Conservation (phyloP, 1,139 yeast genomes). For the Magnusiomyces tetraspermus region DNA sequence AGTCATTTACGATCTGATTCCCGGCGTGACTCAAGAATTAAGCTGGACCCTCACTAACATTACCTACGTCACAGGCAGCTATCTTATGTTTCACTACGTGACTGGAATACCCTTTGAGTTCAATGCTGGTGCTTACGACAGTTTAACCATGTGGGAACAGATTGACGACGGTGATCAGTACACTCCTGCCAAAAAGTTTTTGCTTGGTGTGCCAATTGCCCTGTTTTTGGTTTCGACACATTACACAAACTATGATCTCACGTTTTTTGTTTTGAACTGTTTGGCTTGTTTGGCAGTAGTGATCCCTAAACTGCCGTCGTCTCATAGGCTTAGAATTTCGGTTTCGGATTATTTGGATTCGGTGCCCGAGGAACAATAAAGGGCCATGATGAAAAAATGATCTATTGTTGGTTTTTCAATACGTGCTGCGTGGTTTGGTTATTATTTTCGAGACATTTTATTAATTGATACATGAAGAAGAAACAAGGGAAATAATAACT, state of each 20-base stretch:
- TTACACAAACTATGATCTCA: slow-evolving; percentile 75
- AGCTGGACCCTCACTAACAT: slow-evolving; percentile 91
- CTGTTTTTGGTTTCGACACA: slow-evolving; percentile 83
- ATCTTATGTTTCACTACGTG: slow-evolving; percentile 91
- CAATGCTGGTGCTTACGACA: slow-evolving; percentile 92
- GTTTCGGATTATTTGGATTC: slow-evolving; percentile 22
- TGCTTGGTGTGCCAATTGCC: slow-evolving; percentile 82
- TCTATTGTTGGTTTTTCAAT: too few relatives aligned
- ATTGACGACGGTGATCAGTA: slow-evolving; percentile 95
- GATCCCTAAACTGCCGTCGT: slow-evolving; percentile 73
- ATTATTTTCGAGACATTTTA: too few relatives aligned
- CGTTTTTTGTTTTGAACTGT: slow-evolving; percentile 69
- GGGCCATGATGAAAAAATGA: too few relatives aligned
- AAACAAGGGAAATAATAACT: too few relatives aligned
- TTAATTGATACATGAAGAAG: too few relatives aligned
- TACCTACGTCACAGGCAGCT: slow-evolving; percentile 83
- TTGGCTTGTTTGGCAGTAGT: slow-evolving; percentile 73
- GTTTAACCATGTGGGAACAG: slow-evolving; percentile 98
- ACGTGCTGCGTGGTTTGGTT: not conserved
- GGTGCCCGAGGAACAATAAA: not conserved
- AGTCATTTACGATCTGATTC: slow-evolving; percentile 65
- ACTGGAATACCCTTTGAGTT: slow-evolving; percentile 97
- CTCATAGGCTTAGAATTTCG: slow-evolving; percentile 33
- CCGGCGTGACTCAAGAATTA: slow-evolving; percentile 70
- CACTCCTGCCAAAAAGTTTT: slow-evolving; percentile 90